These are phyloP conservation scores for Mucor sp. DNA, from an alignment of 371 early-diverging fungal species.

Conservation along the genomic window DNA sequence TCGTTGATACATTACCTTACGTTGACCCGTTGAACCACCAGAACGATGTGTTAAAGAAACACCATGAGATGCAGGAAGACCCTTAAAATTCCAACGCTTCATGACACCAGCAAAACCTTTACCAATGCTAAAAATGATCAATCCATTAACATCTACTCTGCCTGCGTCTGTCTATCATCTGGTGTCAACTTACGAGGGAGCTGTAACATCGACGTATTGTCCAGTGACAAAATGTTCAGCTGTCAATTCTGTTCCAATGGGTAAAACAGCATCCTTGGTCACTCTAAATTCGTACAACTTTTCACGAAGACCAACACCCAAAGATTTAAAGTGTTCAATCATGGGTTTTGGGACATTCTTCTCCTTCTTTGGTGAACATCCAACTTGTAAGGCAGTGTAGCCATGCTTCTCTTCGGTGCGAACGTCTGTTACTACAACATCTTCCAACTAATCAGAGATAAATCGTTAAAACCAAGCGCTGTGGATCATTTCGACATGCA, in stretches of 20 bases:
- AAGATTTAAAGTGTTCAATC: constrained; percentile 74
- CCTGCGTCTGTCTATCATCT: background rate
- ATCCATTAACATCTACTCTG: background rate
- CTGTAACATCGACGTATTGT: constrained; percentile 91
- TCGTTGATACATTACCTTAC: constrained; percentile 56
- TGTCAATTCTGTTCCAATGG: constrained; percentile 75
- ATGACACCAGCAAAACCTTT: constrained; percentile 98
- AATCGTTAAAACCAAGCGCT: background rate
- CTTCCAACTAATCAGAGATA: constrained; percentile 61
- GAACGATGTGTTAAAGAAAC: constrained; percentile 90
- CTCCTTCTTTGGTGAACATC: constrained; percentile 67
- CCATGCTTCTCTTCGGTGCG: constrained; percentile 65
- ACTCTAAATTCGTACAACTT: constrained; percentile 84
- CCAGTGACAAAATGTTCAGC: constrained; percentile 94
- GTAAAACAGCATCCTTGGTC: constrained; percentile 83
- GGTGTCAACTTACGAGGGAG: constrained; percentile 65
- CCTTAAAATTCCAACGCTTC: constrained; percentile 96
- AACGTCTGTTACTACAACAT: constrained; percentile 73
- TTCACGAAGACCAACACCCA: constrained; percentile 76
- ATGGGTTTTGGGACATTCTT: constrained; percentile 70
- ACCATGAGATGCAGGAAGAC: constrained; percentile 94
- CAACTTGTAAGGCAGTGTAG: constrained; percentile 78
- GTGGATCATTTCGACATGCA: background rate
- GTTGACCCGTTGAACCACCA: constrained; percentile 94
- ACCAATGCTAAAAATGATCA: constrained; percentile 63